Conservation (phyloP, 2,329 filamentous ascomycete genomes). For the Penicillium sp. region DNA sequence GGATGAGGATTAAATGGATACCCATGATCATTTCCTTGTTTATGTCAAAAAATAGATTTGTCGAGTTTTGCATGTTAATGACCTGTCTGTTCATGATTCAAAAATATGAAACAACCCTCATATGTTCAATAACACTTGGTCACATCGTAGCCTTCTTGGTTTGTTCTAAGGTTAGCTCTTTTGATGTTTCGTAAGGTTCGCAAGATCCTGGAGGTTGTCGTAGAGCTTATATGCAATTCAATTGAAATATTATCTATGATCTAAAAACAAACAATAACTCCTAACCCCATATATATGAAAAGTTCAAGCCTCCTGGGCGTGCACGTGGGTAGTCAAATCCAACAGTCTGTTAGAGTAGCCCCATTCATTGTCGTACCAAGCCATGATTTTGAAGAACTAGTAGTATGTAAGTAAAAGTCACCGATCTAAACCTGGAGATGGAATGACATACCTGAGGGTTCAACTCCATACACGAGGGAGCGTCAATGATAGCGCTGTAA, state of each 20-base stretch:
- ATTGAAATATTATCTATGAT: background rate
- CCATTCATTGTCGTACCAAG: conserved; percentile 97
- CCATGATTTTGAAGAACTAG: conserved; percentile 92
- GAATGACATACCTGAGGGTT: conserved; percentile 50
- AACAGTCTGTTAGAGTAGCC: conserved; percentile 87
- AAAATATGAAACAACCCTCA: background rate
- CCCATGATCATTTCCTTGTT: conserved; percentile 23
- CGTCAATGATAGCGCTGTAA: conserved; percentile 89
- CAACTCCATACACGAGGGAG: conserved; percentile 89
- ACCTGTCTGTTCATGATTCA: conserved; percentile 7
- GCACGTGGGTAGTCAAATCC: conserved; percentile 55
- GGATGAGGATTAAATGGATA: conserved; percentile 50
- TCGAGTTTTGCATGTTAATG: conserved; percentile 14
- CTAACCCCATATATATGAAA: background rate
- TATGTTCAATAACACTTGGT: background rate
- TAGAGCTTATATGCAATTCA: background rate
- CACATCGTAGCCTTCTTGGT: no score
- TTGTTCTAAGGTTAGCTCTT: no score
- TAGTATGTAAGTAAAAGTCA: conserved; percentile 38
- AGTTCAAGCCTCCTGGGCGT: conserved; percentile 18
- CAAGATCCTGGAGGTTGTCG: no score
- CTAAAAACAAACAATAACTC: background rate
- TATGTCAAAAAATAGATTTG: conserved; percentile 25
- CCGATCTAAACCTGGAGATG: background rate
- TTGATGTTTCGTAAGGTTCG: no score